Evolutionary conservation across 345 rosid genomes (phyloP).

Genomic region (Mercurialis annua): DNA sequence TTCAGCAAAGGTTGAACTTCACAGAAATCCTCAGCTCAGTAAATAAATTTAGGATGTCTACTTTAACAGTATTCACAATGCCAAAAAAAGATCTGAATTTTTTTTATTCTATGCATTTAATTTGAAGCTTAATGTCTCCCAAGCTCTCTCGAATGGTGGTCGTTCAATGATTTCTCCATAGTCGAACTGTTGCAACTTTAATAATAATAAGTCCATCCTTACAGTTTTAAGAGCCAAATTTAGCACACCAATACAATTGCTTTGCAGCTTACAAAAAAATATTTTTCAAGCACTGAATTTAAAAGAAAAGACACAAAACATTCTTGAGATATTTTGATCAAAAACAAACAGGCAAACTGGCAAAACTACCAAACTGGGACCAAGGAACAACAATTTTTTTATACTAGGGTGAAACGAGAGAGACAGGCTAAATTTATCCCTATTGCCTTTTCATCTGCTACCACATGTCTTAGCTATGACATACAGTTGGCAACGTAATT

Average conservation of each 20-base stretch:
- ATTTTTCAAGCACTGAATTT: not conserved
- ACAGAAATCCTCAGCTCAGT: too few species aligned
- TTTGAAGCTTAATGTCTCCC: not conserved
- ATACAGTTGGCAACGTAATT: not conserved
- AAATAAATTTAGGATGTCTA: too few species aligned
- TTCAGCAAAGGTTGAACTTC: too few species aligned
- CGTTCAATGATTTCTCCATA: too few species aligned
- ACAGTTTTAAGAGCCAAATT: not conserved
- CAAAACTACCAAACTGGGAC: too few species aligned
- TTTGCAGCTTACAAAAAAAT: not conserved
- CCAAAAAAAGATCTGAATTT: too few species aligned
- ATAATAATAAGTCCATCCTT: not conserved
- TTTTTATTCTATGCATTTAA: not conserved
- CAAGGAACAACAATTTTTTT: not conserved
- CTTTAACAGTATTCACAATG: too few species aligned
- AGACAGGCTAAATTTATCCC: not conserved
- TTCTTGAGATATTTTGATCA: not conserved
- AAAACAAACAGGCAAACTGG: not conserved
- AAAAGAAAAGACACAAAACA: not conserved
- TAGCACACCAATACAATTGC: not conserved
- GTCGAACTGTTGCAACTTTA: not conserved
- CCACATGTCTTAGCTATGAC: too few species aligned
- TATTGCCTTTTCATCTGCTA: not conserved
- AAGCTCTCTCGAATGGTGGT: not conserved
- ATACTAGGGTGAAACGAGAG: not conserved